Conservation (phyloP, 2,329 filamentous ascomycete genomes). For the Fonsecaea pedrosoi region DNA sequence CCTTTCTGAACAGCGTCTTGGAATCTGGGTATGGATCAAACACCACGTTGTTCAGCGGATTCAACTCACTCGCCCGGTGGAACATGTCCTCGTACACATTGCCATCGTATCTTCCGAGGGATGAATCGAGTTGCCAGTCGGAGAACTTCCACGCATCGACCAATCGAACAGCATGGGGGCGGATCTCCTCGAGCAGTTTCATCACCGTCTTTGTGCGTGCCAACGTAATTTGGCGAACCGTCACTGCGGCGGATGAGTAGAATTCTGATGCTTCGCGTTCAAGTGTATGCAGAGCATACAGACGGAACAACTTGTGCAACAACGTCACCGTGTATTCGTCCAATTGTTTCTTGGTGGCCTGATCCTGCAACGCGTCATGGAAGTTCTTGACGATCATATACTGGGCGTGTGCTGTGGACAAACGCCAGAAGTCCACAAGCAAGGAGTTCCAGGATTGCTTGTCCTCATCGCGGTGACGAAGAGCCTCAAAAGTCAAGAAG, state of each 20-base stretch:
- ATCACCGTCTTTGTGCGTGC: slow-evolving; percentile 71
- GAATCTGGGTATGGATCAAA: slow-evolving; percentile 75
- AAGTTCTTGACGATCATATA: slow-evolving; percentile 82
- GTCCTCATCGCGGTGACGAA: slow-evolving; percentile 75
- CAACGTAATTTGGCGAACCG: slow-evolving; percentile 74
- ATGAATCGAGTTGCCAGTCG: slow-evolving; percentile 78
- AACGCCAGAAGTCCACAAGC: slow-evolving; percentile 77
- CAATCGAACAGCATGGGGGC: slow-evolving; percentile 73
- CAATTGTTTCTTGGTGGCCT: slow-evolving; percentile 59
- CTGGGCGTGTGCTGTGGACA: slow-evolving; percentile 76
- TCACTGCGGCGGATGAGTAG: slow-evolving; percentile 72
- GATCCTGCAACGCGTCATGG: slow-evolving; percentile 70
- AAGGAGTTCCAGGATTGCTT: slow-evolving; percentile 80
- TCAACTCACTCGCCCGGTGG: slow-evolving; percentile 71
- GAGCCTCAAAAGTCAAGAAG: slow-evolving; percentile 76
- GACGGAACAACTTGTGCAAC: slow-evolving; percentile 71
- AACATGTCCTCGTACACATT: slow-evolving; percentile 82
- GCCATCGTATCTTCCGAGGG: slow-evolving; percentile 72
- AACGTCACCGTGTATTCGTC: slow-evolving; percentile 64
- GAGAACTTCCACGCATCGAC: slow-evolving; percentile 79
- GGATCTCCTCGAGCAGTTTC: slow-evolving; percentile 72
- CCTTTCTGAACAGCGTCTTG: slow-evolving; percentile 66
- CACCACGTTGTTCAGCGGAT: slow-evolving; percentile 74
- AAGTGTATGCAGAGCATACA: slow-evolving; percentile 70
- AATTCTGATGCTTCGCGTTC: slow-evolving; percentile 75